Conservation (phyloP, 495 filamentous ascomycete genomes). For the Podospora appendiculata region DNA sequence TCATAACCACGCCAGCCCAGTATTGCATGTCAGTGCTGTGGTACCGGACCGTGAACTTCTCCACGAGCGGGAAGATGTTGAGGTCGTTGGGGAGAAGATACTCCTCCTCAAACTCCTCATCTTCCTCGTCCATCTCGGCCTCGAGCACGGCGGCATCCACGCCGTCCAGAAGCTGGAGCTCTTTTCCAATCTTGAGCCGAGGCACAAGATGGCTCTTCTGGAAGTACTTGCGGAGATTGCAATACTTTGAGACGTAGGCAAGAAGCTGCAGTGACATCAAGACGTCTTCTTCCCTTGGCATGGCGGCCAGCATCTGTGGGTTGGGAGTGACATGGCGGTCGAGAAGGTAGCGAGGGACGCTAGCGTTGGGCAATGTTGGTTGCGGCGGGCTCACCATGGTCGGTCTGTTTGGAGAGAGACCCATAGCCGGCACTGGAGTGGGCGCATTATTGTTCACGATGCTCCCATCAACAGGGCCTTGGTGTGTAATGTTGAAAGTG, state of each 20-base stretch:
- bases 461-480: conserved; percentile 78
- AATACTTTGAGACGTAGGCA: conserved; percentile 97
- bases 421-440: conserved; percentile 53
- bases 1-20: conserved; percentile 98
- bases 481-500: conserved; percentile 95
- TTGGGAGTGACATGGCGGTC: conserved; percentile 58
- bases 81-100: conserved; percentile 88
- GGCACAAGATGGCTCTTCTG: conserved; percentile 92
- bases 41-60: conserved; percentile 94
- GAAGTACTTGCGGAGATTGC: conserved; percentile 90
- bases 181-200: conserved; percentile 78
- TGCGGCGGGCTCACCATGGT: conserved; percentile 64
- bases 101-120: conserved; percentile 73
- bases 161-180: conserved; percentile 67
- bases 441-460: conserved; percentile 55
- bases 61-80: conserved; percentile 96
- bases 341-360: conserved; percentile 62
- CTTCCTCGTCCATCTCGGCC: conserved; percentile 34
- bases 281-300: conserved; percentile 95
- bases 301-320: conserved; percentile 69
- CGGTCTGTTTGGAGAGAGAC: conserved; percentile 70
- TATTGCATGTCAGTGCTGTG: conserved; percentile 97
- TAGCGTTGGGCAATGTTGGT: conserved; percentile 56
- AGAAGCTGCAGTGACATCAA: conserved; percentile 97
- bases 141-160: conserved; percentile 44